Evolutionary conservation across 192 early-diverging fungal genomes (phyloP), one percentile per base, ranked within the genome.

Genomic region (Coemansia sp.): DNA sequence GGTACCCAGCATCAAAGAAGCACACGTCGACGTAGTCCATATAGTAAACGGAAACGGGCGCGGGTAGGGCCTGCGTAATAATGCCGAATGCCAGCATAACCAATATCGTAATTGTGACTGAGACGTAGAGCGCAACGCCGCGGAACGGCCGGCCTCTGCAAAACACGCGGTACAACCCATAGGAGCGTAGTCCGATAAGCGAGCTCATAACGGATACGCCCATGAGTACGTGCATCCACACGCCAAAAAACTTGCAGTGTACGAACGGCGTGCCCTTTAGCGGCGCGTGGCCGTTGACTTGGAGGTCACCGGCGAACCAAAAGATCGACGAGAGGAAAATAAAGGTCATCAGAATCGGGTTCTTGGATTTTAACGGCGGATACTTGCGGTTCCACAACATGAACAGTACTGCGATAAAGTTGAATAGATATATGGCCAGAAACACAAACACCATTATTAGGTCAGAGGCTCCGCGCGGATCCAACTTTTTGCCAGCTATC

Each of bases 301-400:
- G 75, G 9, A 82, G 65, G 58, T 85, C 78, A 67, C 83, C 78
- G 17, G 80, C 60, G 50, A 77, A 80, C 75, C 75, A 85, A 7
- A 85, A 62, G n/a, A 78, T 69, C 70, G 77, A 64, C 1, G 68
- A 53, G 0, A 77, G 42, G 35, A 80, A 30, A 53, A 66, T 67
- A 11, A 53, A 49, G 11, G 63, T 69, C 83, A 85, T 85, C 38
- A 85, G 66, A 4, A 75, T 63, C 19, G 73, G 78, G 46, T 80
- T 77, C 55, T 85, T 85, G 53, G 83, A 77, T 52, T 85, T 85
- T 39, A 85, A 62, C 46, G 83, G 83, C 62, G 83, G 69, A 62
- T 80, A 85, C 60, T 69, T 75, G 61, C 78, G 75, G 43, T 46
- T 46, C 63, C 61, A 72, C 2, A 85, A 17, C 17, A 80, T 62